Base-by-base conservation (phyloP, 352 stramenopile genomes). In the Phytopythium sindhum region DNA sequence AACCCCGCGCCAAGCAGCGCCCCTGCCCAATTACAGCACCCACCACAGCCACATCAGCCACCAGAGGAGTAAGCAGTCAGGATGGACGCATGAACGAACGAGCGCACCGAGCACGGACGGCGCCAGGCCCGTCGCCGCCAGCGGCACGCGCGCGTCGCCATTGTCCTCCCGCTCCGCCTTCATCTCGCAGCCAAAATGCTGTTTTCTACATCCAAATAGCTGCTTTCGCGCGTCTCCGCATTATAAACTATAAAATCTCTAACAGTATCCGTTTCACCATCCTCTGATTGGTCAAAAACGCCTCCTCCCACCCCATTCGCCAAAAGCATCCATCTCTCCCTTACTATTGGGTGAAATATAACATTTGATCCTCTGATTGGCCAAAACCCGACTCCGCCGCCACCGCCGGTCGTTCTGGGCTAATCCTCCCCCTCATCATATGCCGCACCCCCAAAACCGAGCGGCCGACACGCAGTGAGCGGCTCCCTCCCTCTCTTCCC, bases 1-100 rank as follows among this genome's bases (percentile, higher is more conserved):
- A 93, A 89, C 3, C 84, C 84, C 6, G 80, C 75, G 21, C 82
- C 74, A 29, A 89, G 75, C 35, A 92, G 77, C 56, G 74, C 69
- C 24, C 67, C 84, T 92, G n/a, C 17, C 45, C 41, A 33, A 33
- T 17, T 24, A 31, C 1, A 74, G 9, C 9, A 31, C 26, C 24
- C 42, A 50, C 24, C 19, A 35, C 29, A 69, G 19, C 58, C 6
- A 44, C 2, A 31, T 12, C 47, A 4, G n/a, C 14, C 45, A 42
- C 17, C 44, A 14, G 2, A 28, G 12, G 11, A 7, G 23, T 2
- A 19, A 6, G 23, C 17, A 24, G 12, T 29, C 37, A 8, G 37
- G 4, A 57, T 17, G 5, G 17, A 33, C 17, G 23, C 21, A 2
- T 44, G 10, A 4, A 10, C 41, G 1, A 19, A 12, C 56, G 24